These are phyloP conservation scores for Sporothrix brunneoviolacea DNA, from an alignment of 2,329 filamentous ascomycete genomes.

Conservation along the genomic window DNA sequence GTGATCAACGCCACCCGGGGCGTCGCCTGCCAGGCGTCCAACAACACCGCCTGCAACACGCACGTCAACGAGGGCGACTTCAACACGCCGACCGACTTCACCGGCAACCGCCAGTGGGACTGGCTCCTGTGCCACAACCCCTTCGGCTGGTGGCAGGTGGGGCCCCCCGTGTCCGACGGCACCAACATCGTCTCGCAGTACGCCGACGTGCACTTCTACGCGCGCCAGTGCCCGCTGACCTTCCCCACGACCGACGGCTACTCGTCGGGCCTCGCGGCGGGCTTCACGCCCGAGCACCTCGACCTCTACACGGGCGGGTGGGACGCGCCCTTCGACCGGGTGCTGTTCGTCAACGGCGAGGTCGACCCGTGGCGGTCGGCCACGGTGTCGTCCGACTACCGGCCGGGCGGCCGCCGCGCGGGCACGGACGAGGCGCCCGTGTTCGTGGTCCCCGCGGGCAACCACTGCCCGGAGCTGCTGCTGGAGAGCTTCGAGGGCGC, in stretches of 20 bases:
- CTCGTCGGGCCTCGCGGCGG: slow-evolving; percentile 26
- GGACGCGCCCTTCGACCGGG: slow-evolving; percentile 32
- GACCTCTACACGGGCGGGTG: slow-evolving; percentile 35
- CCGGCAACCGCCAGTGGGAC: slow-evolving; percentile 43
- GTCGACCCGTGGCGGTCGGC: slow-evolving; percentile 35
- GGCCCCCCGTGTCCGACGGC: slow-evolving; percentile 36
- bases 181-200: slow-evolving; percentile 29
- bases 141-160: slow-evolving; percentile 31
- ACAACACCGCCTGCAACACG: slow-evolving; percentile 32
- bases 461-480: slow-evolving; percentile 33
- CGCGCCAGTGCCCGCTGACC: slow-evolving; percentile 39
- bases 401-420: slow-evolving; percentile 31
- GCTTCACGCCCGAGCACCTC: slow-evolving; percentile 30
- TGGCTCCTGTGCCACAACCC: slow-evolving; percentile 50
- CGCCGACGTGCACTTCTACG: slow-evolving; percentile 32
- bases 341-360: slow-evolving; percentile 35
- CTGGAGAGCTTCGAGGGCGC: neutral
- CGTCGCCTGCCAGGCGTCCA: slow-evolving; percentile 38
- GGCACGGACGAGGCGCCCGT: slow-evolving; percentile 29
- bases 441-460: slow-evolving; percentile 30
- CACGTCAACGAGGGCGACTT: slow-evolving; percentile 30
- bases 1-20: slow-evolving; percentile 36
- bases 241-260: slow-evolving; percentile 32
- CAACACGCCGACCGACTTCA: slow-evolving; percentile 32
- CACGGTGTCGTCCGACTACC: slow-evolving; percentile 31